Evolutionary conservation across 805 yeast species (phyloP).

Genomic region (Wickerhamomyces bovis): DNA sequence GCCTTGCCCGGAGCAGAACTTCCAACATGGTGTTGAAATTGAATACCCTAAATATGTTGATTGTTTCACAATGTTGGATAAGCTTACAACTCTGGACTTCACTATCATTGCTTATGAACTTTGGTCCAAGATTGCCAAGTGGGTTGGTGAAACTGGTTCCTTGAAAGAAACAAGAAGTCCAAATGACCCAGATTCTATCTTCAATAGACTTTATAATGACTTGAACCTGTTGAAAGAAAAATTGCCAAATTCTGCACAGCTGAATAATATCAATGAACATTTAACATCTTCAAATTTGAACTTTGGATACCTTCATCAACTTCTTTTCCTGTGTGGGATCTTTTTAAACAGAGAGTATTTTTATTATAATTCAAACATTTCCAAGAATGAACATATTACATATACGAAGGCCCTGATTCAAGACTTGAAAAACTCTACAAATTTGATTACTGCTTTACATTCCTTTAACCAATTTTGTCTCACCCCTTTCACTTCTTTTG

Average conservation of each 20-base stretch:
- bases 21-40: slow-evolving; percentile 23
- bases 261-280: slow-evolving; percentile 26
- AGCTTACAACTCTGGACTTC: slow-evolving; percentile 25
- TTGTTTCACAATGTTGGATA: slow-evolving; percentile 9
- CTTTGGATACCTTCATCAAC: slow-evolving; percentile 31
- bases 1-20: slow-evolving; percentile 30
- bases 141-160: slow-evolving; percentile 33
- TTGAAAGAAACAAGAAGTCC: slow-evolving; percentile 27
- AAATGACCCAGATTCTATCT: slow-evolving; percentile 26
- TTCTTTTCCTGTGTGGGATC: slow-evolving; percentile 28
- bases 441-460: slow-evolving; percentile 20
- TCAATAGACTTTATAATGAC: slow-evolving; percentile 22
- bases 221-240: slow-evolving; percentile 21
- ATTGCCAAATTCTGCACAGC: slow-evolving; percentile 24
- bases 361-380: slow-evolving; percentile 27
- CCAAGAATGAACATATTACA: slow-evolving; percentile 28
- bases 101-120: slow-evolving; percentile 30
- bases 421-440: slow-evolving; percentile 22
- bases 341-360: slow-evolving; percentile 33
- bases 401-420: slow-evolving; percentile 20
- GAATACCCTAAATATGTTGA: slow-evolving; percentile 9
- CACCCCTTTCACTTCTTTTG: slow-evolving; percentile 35
- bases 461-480: slow-evolving; percentile 26
- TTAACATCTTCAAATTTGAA: slow-evolving; percentile 27
- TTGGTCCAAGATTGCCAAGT: slow-evolving; percentile 33